Percentiles rank a stretch among this genome's conserved stretches.
Evolutionary conservation across 345 rosid genomes (phyloP).

Genomic region (Barbarea vulgaris): DNA sequence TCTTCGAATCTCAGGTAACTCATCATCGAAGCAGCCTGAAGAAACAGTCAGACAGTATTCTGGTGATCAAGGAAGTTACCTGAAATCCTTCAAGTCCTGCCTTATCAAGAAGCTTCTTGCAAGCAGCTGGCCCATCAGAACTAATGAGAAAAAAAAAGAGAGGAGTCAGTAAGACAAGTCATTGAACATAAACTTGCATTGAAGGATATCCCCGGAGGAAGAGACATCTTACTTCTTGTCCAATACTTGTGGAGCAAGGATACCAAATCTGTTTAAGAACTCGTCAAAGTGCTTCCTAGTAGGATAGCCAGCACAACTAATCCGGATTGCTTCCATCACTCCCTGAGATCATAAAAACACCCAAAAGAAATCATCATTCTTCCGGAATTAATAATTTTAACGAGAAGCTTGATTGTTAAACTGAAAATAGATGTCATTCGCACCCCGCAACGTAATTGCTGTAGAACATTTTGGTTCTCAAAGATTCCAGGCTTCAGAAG

Average conservation of each 20-base stretch:
- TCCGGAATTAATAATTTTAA: neutral
- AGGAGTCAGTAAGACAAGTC: conserved; percentile 15
- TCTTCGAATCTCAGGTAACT: conserved; percentile 30
- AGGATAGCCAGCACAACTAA: conserved; percentile 98
- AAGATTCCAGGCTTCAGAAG: conserved; percentile 96
- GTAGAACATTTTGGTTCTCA: conserved; percentile 84
- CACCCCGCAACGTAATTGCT: conserved; percentile 97
- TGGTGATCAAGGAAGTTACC: conserved; percentile 47
- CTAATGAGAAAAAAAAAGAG: conserved; percentile 41
- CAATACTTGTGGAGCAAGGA: conserved; percentile 80
- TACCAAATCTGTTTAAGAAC: conserved; percentile 76
- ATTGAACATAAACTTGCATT: conserved; percentile 4
- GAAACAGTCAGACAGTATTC: neutral
- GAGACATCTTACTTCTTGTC: conserved; percentile 63
- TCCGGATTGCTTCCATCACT: conserved; percentile 99
- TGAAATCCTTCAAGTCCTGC: conserved; percentile 88
- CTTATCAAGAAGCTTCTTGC: conserved; percentile 86
- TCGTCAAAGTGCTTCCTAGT: conserved; percentile 89
- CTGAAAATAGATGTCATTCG: conserved; percentile 35
- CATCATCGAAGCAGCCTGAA: conserved; percentile 26
- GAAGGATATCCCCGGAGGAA: conserved; percentile 16
- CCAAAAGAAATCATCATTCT: neutral
- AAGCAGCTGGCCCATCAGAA: conserved; percentile 76
- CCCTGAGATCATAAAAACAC: conserved; percentile 54
- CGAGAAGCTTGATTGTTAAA: conserved; percentile 20